A percentile compares a stretch with the other conserved stretches of the same genome.
Conservation (phyloP, 169 alveolate genomes). For the Eimeria tenella region DNA sequence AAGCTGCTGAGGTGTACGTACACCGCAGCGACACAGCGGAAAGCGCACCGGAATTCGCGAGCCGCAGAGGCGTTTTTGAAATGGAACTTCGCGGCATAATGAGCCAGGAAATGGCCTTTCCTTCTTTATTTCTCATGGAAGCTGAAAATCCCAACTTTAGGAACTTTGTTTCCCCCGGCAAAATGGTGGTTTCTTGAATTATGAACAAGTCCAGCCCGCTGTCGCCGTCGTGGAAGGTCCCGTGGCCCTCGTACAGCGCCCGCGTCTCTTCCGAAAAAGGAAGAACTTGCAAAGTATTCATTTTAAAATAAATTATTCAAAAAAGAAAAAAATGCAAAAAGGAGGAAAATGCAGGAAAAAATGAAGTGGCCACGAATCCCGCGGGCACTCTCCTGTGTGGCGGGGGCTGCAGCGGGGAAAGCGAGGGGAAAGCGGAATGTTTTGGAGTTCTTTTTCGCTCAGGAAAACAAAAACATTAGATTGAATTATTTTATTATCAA, state of each 20-base stretch:
- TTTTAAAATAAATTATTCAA: neutral
- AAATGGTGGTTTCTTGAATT: slow-evolving; percentile 88
- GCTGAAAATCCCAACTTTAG: slow-evolving; percentile 93
- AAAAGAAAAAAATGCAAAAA: neutral
- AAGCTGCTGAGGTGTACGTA: neutral
- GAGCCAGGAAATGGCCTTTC: slow-evolving; percentile 83
- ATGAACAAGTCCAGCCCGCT: slow-evolving; percentile 93
- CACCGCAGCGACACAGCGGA: too few relatives aligned
- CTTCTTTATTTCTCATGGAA: slow-evolving; percentile 65
- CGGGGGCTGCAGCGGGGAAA: too few relatives aligned
- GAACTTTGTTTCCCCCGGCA: slow-evolving; percentile 89
- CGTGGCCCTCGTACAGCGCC: slow-evolving; percentile 81
- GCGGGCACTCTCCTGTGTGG: too few relatives aligned
- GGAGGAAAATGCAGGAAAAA: neutral
- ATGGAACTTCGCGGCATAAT: slow-evolving; percentile 92
- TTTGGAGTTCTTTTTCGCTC: too few relatives aligned
- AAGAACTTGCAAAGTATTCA: slow-evolving; percentile 28
- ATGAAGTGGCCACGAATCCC: neutral
- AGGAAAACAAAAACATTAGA: too few relatives aligned
- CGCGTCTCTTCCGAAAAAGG: slow-evolving; percentile 51
- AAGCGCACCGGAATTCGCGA: slow-evolving; percentile 89
- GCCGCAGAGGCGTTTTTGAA: slow-evolving; percentile 93
- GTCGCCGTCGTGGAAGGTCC: slow-evolving; percentile 92
- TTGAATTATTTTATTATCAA: too few relatives aligned
- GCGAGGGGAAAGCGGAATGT: too few relatives aligned